Evolutionary conservation across 768 basidiomycete genomes (phyloP).

Genomic region (Rhizopogon sp.): DNA sequence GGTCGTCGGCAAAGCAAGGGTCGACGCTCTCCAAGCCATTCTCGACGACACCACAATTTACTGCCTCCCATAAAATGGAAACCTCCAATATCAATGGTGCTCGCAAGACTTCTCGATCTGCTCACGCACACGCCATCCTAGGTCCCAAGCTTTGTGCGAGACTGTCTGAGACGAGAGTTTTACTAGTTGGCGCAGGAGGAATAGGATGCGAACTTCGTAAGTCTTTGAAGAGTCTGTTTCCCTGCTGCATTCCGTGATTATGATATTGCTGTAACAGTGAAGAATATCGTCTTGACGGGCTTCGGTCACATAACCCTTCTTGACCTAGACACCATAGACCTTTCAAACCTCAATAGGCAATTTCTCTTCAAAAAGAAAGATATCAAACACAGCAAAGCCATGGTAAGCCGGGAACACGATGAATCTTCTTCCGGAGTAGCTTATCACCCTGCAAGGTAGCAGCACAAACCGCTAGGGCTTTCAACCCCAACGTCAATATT

Average conservation of each 20-base stretch:
- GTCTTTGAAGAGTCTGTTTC: slow-evolving; percentile 19
- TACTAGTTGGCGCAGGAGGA: slow-evolving; percentile 93
- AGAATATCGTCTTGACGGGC: slow-evolving; percentile 90
- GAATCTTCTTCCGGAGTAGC: background rate
- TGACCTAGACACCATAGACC: slow-evolving; percentile 97
- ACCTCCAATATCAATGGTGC: slow-evolving; percentile 6
- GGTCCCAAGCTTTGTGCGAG: slow-evolving; percentile 64
- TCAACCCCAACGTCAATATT: slow-evolving; percentile 86
- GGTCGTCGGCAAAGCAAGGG: background rate
- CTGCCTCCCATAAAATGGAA: background rate
- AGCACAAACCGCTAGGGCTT: slow-evolving; percentile 73
- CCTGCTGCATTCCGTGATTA: background rate
- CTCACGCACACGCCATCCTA: slow-evolving; percentile 74
- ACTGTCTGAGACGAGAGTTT: slow-evolving; percentile 60
- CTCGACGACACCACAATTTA: background rate
- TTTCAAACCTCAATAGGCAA: slow-evolving; percentile 95
- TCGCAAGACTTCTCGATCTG: slow-evolving; percentile 31
- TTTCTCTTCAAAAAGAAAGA: slow-evolving; percentile 97
- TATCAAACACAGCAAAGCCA: slow-evolving; percentile 92
- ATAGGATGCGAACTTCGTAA: slow-evolving; percentile 94
- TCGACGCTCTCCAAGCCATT: background rate
- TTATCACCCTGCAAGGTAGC: slow-evolving; percentile 52
- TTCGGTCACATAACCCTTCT: slow-evolving; percentile 91
- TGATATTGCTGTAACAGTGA: slow-evolving; percentile 50
- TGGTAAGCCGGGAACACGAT: slow-evolving; percentile 43